Percentiles rank a stretch among this genome's conserved stretches.
phyloP scores from a whole-genome alignment of 176 grass and related monocot genomes.

The Ensete ventricosum region DNA sequence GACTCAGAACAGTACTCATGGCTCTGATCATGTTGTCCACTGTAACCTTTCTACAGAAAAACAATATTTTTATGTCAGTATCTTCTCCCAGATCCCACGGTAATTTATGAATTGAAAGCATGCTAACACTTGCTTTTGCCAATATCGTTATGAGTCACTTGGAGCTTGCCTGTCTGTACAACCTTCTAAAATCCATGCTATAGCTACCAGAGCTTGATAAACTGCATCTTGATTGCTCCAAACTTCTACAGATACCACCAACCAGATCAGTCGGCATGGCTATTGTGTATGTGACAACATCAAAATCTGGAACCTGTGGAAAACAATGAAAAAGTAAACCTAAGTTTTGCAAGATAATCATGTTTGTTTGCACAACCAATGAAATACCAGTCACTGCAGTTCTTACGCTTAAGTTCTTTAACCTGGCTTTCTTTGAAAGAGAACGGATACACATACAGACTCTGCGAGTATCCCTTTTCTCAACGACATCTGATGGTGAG shows the following conservation, averaged over 20 bases:
- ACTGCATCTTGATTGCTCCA: constrained; percentile 61
- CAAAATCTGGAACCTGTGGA: constrained; percentile 81
- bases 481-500: constrained; percentile 79
- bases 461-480: constrained; percentile 71
- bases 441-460: constrained; percentile 90
- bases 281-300: constrained; percentile 79
- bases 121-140: background rate
- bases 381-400: constrained; percentile 1
- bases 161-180: constrained; percentile 34
- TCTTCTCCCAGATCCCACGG: background rate
- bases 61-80: constrained; percentile 9
- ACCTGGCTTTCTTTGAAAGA: constrained; percentile 54
- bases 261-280: constrained; percentile 85
- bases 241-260: constrained; percentile 57
- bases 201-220: constrained; percentile 52
- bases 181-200: constrained; percentile 29
- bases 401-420: constrained; percentile 54
- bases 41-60: constrained; percentile 33
- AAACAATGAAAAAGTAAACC: constrained; percentile 8
- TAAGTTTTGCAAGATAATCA: constrained; percentile 1
- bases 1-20: constrained; percentile 53
- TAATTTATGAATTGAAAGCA: constrained; percentile 7
- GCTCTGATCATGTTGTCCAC: constrained; percentile 20
- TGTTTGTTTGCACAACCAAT: constrained; percentile 6
- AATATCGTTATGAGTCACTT: constrained; percentile 2